These are phyloP conservation scores for Ceratocystis alfenasii DNA, from an alignment of 2,329 filamentous ascomycete genomes.

Conservation along the genomic window DNA sequence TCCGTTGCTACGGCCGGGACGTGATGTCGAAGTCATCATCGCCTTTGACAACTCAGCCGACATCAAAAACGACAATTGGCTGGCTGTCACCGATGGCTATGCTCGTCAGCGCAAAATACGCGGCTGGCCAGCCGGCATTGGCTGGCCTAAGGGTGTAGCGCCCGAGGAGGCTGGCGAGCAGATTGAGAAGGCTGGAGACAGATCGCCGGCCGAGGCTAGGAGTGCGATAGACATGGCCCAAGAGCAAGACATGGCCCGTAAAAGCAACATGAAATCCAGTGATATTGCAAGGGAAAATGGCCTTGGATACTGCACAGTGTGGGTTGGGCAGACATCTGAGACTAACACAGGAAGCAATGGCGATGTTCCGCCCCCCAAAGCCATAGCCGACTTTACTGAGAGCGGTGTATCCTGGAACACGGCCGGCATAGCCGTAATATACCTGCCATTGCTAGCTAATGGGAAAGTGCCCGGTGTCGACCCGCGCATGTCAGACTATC, in stretches of 20 bases:
- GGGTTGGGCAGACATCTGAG: conserved; percentile 78
- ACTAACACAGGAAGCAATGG: conserved; percentile 36
- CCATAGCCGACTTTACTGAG: conserved; percentile 49
- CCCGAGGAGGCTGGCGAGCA: conserved; percentile 31
- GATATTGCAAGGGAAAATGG: conserved; percentile 34
- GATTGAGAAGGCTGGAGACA: conserved; percentile 45
- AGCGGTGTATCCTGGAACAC: conserved; percentile 53
- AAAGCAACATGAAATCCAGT: not conserved
- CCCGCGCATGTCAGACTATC: conserved; percentile 68
- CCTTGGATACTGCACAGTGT: conserved; percentile 84
- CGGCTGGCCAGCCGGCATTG: conserved; percentile 89
- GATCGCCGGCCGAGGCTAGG: conserved; percentile 55
- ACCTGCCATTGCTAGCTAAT: conserved; percentile 82
- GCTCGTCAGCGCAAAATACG: conserved; percentile 79
- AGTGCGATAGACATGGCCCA: conserved; percentile 49
- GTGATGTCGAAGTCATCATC: conserved; percentile 78
- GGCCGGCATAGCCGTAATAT: conserved; percentile 79
- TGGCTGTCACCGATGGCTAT: conserved; percentile 87
- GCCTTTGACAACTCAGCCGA: conserved; percentile 93
- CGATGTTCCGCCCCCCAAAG: conserved; percentile 37
- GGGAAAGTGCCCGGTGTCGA: conserved; percentile 69
- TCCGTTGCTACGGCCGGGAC: conserved; percentile 74
- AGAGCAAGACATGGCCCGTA: conserved; percentile 23
- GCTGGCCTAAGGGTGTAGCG: conserved; percentile 58
- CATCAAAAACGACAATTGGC: conserved; percentile 89